phyloP scores from a whole-genome alignment of 78 protist genomes.

The Speleostelium caveatum region DNA sequence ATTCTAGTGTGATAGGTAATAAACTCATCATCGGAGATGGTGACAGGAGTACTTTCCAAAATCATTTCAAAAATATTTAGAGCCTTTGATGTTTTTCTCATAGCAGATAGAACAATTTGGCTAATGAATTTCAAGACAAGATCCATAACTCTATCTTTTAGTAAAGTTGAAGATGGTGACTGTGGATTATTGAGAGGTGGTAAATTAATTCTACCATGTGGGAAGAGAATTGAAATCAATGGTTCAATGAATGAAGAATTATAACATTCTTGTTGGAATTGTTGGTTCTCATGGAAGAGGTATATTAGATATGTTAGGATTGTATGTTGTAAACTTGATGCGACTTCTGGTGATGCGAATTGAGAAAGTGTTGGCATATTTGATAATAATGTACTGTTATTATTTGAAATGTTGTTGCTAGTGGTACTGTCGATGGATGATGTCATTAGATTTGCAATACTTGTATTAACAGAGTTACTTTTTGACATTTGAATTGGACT shows the following conservation, averaged over 20 bases:
- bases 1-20: conserved; percentile 51
- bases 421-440: background rate
- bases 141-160: conserved; percentile 62
- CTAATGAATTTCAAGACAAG: conserved; percentile 60
- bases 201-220: conserved; percentile 17
- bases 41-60: conserved; percentile 26
- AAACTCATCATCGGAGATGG: conserved; percentile 19
- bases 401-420: background rate
- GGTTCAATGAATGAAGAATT: conserved; percentile 17
- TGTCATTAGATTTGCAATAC: background rate
- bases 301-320: conserved; percentile 64
- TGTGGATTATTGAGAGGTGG: background rate
- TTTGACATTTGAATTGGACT: conserved; percentile 12
- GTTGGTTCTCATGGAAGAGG: conserved; percentile 51
- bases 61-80: conserved; percentile 34
- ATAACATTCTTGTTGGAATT: conserved; percentile 69
- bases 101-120: conserved; percentile 50
- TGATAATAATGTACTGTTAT: background rate
- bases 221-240: conserved; percentile 45
- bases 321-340: conserved; percentile 58
- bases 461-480: background rate
- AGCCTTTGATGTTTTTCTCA: conserved; percentile 41
- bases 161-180: background rate
- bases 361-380: background rate
- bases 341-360: conserved; percentile 52